Percentiles rank a stretch among this genome's conserved stretches.
phyloP scores from a whole-genome alignment of 116 monocot genomes.

The Trichopus zeylanicus region DNA sequence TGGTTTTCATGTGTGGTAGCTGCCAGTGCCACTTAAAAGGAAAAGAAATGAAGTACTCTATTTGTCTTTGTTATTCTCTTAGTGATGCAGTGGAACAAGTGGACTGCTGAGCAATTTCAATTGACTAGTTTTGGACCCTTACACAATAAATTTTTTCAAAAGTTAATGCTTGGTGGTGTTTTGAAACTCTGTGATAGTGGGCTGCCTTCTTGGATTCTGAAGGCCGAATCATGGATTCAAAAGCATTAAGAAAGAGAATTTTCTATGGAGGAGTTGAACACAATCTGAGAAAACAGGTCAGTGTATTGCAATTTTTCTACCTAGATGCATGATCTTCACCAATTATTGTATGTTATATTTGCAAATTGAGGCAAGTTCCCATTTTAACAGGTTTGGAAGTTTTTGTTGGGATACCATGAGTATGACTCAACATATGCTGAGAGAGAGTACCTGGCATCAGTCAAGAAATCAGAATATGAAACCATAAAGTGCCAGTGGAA shows the following conservation, averaged over 20 bases:
- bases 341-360: not conserved
- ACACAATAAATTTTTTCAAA: not conserved
- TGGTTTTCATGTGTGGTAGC: too few species aligned
- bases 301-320: not conserved
- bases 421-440: slow-evolving; percentile 96
- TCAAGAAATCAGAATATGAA: slow-evolving; percentile 72
- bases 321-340: not conserved
- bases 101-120: not conserved
- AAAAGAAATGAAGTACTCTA: too few species aligned
- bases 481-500: slow-evolving; percentile 92
- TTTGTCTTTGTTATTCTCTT: too few species aligned
- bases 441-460: slow-evolving; percentile 71
- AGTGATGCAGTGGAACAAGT: too few species aligned
- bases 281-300: slow-evolving; percentile 74
- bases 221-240: slow-evolving; percentile 74
- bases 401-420: slow-evolving; percentile 73
- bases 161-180: not conserved
- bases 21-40: too few species aligned
- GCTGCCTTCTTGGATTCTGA: slow-evolving; percentile 59
- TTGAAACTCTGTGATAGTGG: slow-evolving; percentile 44
- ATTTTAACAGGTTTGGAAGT: slow-evolving; percentile 75
- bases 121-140: not conserved
- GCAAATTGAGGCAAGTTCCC: not conserved
- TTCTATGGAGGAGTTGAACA: slow-evolving; percentile 94
- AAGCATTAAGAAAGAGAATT: slow-evolving; percentile 67